A percentile compares a stretch with the other conserved stretches of the same genome.
Conservation (phyloP, 1,284 basidiomycete genomes). For the Austroboletus niveus region DNA sequence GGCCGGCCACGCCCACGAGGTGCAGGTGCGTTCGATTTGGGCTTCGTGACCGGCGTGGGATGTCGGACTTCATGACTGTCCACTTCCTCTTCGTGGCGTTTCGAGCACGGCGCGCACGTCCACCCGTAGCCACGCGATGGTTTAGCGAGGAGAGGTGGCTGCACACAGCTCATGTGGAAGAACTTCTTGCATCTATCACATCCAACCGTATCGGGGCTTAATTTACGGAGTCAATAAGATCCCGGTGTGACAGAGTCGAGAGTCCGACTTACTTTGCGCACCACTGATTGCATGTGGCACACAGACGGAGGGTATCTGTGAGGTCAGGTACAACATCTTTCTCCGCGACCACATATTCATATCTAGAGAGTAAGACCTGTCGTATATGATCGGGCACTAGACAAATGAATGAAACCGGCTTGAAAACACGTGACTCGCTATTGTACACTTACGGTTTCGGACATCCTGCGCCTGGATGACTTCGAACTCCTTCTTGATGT, state of each 20-base stretch:
- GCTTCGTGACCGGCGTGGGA: slow-evolving; percentile 47
- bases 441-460: slow-evolving; percentile 72
- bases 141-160: slow-evolving; percentile 91
- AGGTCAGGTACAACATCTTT: slow-evolving; percentile 90
- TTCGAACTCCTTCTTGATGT: slow-evolving; percentile 98
- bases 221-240: slow-evolving; percentile 30
- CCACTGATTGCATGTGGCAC: slow-evolving; percentile 86
- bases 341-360: slow-evolving; percentile 95
- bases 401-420: slow-evolving; percentile 13
- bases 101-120: slow-evolving; percentile 94
- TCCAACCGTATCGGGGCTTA: slow-evolving; percentile 83
- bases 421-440: slow-evolving; percentile 21
- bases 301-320: slow-evolving; percentile 83
- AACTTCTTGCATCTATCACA: slow-evolving; percentile 93
- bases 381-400: slow-evolving; percentile 80
- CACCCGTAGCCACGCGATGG: slow-evolving; percentile 97
- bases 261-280: slow-evolving; percentile 68
- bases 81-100: slow-evolving; percentile 85
- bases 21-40: slow-evolving; percentile 69
- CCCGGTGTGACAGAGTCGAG: slow-evolving; percentile 10
- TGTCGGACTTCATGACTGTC: slow-evolving; percentile 68
- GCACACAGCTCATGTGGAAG: slow-evolving; percentile 95
- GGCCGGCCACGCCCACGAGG: slow-evolving; percentile 68
- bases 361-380: slow-evolving; percentile 74
- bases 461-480: slow-evolving; percentile 86